These are phyloP conservation scores for Aristolochia fimbriata DNA, from an alignment of 164 flowering plant species.

Conservation along the genomic window DNA sequence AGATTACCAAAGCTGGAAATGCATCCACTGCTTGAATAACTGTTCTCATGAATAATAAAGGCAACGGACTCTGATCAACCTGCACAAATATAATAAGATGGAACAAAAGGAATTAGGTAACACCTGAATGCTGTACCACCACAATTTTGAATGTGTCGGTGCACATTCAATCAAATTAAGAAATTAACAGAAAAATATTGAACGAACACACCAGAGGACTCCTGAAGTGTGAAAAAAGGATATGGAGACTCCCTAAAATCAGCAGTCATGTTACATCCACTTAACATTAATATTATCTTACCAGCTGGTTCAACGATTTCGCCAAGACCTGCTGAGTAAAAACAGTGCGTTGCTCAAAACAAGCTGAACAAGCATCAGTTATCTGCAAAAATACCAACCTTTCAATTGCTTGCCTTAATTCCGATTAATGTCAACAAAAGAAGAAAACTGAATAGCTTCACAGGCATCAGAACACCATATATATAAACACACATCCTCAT, in stretches of 20 bases:
- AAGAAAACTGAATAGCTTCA: background rate
- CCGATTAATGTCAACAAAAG: background rate
- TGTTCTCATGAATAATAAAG: constrained; percentile 93
- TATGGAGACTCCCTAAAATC: too few species aligned
- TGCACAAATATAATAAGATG: constrained; percentile 19
- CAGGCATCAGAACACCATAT: too few species aligned
- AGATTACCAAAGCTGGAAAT: constrained; percentile 77
- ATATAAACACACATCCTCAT: too few species aligned
- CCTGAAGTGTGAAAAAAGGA: background rate
- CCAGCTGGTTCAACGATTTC: constrained; percentile 88
- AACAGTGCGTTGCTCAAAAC: constrained; percentile 96
- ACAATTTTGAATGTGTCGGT: too few species aligned
- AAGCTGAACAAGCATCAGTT: constrained; percentile 92
- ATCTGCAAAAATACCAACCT: constrained; percentile 37
- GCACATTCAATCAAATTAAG: background rate
- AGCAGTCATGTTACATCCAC: too few species aligned
- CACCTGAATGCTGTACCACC: too few species aligned
- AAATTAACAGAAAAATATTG: background rate
- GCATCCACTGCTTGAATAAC: constrained; percentile 97
- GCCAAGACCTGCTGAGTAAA: constrained; percentile 92
- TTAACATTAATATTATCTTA: constrained; percentile 19
- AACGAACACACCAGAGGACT: background rate
- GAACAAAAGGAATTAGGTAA: too few species aligned
- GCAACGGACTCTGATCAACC: constrained; percentile 90
- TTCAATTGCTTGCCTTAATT: background rate